Base-by-base conservation (phyloP, 352 stramenopile species). In the Plasmopara halstedii region DNA sequence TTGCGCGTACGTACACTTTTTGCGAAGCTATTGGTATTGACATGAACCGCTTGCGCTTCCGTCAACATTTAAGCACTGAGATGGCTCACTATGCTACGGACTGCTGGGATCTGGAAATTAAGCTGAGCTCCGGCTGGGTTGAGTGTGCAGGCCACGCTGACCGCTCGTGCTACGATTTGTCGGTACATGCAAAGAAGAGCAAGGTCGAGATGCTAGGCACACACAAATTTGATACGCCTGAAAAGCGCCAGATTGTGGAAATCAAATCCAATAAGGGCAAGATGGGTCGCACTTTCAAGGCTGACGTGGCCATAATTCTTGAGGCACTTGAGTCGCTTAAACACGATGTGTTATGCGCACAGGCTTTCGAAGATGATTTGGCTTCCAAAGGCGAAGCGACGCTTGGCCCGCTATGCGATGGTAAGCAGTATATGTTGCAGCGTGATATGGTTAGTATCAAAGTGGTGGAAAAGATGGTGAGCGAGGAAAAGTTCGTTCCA, bases 11-110 rank as follows among this genome's bases (percentile, higher is more conserved):
- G 39, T 95, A 98, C 64, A 57, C 97, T 21, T 99, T 98, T 64
- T 88, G 97, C 46, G 73, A 96, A 60, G 89, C 79, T 46, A 80
- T 92, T 49, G 96, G 97, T 49, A 95, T 99, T 62, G 88, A 98
- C 64, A 69, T 93, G 18, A 58, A 79, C 51, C 82, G 93, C 20
- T 66, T 99, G 58, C 92, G 96, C 29, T 99, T 99, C 73, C 94
- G 97, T 45, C 96, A 99, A 80, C 96, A 99, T 72, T 78, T 99
- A 44, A 83, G 90, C 36, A 99, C 95, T 20, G 96, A 99, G 82
- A 99, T 99, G 96, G 97, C 97, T 25, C 97, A 99, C 73, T 99
- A 99, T 70, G 96, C 96, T 15, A 96, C 83, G 25, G 97, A 99
- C 75, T 99, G 96, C 78, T 99, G 96, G 96, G 97, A 99, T 73